Base-by-base conservation (phyloP, 352 stramenopile genomes). In the Phytopythium mirpurense region DNA sequence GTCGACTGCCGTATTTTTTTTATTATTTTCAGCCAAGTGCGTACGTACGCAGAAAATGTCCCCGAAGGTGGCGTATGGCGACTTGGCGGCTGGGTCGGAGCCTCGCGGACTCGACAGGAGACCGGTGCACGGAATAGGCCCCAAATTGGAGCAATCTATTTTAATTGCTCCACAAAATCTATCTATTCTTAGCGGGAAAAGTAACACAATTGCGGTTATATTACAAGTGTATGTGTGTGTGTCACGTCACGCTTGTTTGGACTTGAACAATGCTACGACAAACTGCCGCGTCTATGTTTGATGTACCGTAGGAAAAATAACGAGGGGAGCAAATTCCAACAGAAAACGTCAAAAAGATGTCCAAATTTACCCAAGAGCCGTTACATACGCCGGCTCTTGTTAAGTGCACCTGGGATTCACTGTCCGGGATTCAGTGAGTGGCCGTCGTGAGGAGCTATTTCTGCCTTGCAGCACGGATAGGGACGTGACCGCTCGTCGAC, bases 391-490 rank as follows among this genome's bases (percentile, higher is more conserved):
- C n/a, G n/a, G n/a, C n/a, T n/a, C n/a, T n/a, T n/a, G n/a, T n/a
- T 9, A 32, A 32, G 29, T 32, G 29, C 29, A 32, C 26, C 43
- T 50, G 43, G 43, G 43, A 50, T 50, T 50, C 4, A 37, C 43
- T 50, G 26, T 26, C 26, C 23, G 27, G 26, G 15, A 37, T 34
- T 26, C 24, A 34, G 11, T 14, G 26, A 50, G 36, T 50, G 43
- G 43, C 18, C 27, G 43, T 21, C 27, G 32, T 50, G 43, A 26
- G 43, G 43, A 50, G 43, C 43, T 50, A 50, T 50, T 50, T 50
- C 24, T 24, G 43, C 24, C 26, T 5, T 4, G 26, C 43, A 50
- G 42, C 35, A 34, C 42, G 42, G 42, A n/a, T 49, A 49, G 42
- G 42, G 43, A 50, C n/a, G 15, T 29, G 40, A n/a, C n/a, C n/a